Conservation (phyloP, 495 filamentous ascomycete species). For the Trichoderma gamsii region DNA sequence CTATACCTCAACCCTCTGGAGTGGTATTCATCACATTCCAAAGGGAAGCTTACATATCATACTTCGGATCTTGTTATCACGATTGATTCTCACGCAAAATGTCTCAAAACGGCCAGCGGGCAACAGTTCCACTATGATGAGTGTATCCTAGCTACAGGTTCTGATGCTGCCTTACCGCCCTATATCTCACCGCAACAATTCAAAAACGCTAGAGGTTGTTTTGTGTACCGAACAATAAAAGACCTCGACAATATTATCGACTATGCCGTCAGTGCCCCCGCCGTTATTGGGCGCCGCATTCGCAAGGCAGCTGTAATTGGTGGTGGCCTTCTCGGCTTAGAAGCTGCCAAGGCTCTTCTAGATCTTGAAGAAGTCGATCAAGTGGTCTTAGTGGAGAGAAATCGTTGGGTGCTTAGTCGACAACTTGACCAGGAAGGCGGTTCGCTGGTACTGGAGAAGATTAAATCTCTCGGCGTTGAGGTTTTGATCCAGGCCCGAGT, state of each 20-base stretch:
- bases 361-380: slow-evolving; percentile 72
- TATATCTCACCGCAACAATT: slow-evolving; percentile 58
- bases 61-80: slow-evolving; percentile 73
- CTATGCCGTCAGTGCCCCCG: slow-evolving; percentile 60
- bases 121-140: slow-evolving; percentile 75
- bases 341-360: slow-evolving; percentile 94
- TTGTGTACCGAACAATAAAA: slow-evolving; percentile 89
- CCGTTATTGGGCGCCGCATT: slow-evolving; percentile 47
- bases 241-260: slow-evolving; percentile 78
- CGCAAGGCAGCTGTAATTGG: slow-evolving; percentile 62
- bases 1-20: slow-evolving; percentile 82
- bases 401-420: slow-evolving; percentile 79
- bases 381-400: slow-evolving; percentile 83
- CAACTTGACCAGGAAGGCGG: slow-evolving; percentile 87
- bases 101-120: slow-evolving; percentile 65
- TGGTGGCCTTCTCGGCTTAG: slow-evolving; percentile 83
- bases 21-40: slow-evolving; percentile 57
- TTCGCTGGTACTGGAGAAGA: slow-evolving; percentile 76
- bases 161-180: slow-evolving; percentile 75
- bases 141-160: slow-evolving; percentile 86
- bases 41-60: slow-evolving; percentile 71
- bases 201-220: slow-evolving; percentile 79
- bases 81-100: slow-evolving; percentile 59
- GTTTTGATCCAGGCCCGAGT: slow-evolving; percentile 77
- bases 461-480: slow-evolving; percentile 73